Base-by-base conservation (phyloP, 139 green algal genomes). In the Tetraselmis chui region DNA sequence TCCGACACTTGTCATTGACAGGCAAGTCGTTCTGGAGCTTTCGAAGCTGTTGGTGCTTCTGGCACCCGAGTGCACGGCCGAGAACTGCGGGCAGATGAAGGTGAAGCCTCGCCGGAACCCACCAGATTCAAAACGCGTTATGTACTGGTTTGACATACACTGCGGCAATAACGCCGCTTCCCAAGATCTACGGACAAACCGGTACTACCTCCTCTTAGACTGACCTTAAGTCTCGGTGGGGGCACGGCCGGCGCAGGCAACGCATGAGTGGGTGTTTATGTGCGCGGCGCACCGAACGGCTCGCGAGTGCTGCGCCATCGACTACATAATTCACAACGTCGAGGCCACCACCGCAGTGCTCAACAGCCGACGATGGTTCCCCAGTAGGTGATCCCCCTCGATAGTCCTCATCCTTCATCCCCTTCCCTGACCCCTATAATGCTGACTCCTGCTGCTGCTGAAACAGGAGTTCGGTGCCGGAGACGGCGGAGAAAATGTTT, bases 51-150 rank as follows among this genome's bases (percentile, higher is more conserved):
- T 77, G 74, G 26, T 77, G 26, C 26, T 77, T 22, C 74, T 77
- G 26, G 74, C 26, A 2, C 26, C 25, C 74, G 74, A 77, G 74
- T 77, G 74, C 74, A 77, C 74, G 5, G 74, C 74, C n/a, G 74
- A 77, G 74, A 77, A 28, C 74, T 77, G 74, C 74, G 26, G 26
- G 5, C 74, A 77, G 74, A 77, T 77, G 74, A 77, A 77, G 74
- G 74, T 75, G 59, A 22, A 23, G 23, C 59, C 59, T 23, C 59
- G 59, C 59, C 23, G 59, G 59, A 23, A 22, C 59, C 59, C 22
- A n/a, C 59, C 59, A 22, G 23, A 23, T 23, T 23, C 59, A 22
- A n/a, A n/a, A n/a, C n/a, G n/a, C n/a, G n/a, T n/a, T n/a, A n/a
- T n/a, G n/a, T n/a, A n/a, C n/a, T n/a, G n/a, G n/a, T n/a, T n/a